phyloP scores from a whole-genome alignment of 73 alveolate genomes.

The Paramecium sonneborni region DNA sequence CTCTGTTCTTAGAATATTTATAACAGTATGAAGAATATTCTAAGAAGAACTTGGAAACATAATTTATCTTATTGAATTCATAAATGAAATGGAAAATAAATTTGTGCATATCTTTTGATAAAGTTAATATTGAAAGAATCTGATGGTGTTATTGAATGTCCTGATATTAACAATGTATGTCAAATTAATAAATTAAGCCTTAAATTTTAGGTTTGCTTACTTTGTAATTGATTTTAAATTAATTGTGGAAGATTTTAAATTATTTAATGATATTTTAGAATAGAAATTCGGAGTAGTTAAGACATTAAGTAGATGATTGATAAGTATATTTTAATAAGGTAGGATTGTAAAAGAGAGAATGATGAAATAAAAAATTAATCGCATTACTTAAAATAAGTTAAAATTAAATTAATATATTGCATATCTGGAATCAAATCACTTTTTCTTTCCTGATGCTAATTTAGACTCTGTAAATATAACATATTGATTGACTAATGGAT shows the following conservation, averaged over 20 bases:
- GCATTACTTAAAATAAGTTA: not conserved
- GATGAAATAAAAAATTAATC: not conserved
- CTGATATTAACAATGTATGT: not conserved
- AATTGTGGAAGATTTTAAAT: not conserved
- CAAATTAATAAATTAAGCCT: not conserved
- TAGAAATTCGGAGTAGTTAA: too few species aligned
- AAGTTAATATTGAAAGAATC: too few species aligned
- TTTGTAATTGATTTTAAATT: not conserved
- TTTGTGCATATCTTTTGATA: not conserved
- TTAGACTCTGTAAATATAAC: constrained; percentile 64
- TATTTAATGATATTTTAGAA: not conserved
- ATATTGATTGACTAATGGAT: constrained; percentile 65
- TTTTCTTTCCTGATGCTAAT: constrained; percentile 66
- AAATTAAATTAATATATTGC: not conserved
- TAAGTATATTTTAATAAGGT: not conserved
- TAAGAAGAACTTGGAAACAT: not conserved
- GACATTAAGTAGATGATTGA: not conserved
- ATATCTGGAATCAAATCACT: not conserved
- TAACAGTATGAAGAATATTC: not conserved
- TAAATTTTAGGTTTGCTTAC: not conserved
- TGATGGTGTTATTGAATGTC: too few species aligned
- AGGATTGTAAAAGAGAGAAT: not conserved
- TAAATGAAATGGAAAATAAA: not conserved
- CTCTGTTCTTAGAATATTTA: not conserved
- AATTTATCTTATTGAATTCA: not conserved